Conservation (phyloP, 176 grass and related monocot genomes). For the Carex parvula region DNA sequence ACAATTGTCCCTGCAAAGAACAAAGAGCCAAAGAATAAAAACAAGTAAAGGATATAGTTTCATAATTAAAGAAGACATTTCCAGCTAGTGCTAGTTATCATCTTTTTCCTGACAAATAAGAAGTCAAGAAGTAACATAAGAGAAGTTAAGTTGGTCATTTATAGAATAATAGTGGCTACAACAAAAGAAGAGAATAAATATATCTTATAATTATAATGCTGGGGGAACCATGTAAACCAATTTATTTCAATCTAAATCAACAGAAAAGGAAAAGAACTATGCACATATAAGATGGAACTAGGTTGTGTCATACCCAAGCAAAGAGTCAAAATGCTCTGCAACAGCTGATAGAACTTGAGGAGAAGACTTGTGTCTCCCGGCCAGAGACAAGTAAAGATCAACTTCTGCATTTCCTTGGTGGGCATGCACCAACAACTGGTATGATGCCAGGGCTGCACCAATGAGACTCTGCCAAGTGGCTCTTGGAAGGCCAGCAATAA, state of each 20-base stretch:
- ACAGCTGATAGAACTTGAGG: constrained; percentile 66
- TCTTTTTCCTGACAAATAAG: background rate
- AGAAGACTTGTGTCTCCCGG: constrained; percentile 66
- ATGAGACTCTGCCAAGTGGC: constrained; percentile 75
- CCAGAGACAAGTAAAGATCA: constrained; percentile 55
- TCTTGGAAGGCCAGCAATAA: constrained; percentile 47
- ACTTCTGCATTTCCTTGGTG: constrained; percentile 40
- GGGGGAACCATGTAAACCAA: background rate
- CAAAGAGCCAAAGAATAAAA: constrained; percentile 10
- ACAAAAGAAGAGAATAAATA: background rate
- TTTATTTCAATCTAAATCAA: background rate
- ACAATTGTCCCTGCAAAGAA: constrained; percentile 12
- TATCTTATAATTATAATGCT: background rate
- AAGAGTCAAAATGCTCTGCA: constrained; percentile 65
- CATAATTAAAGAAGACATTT: background rate
- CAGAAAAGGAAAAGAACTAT: background rate
- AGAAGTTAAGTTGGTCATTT: background rate
- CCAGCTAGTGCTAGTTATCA: background rate
- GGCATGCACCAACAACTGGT: constrained; percentile 41
- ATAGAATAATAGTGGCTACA: background rate
- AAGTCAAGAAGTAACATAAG: too few species aligned
- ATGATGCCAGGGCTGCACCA: constrained; percentile 67
- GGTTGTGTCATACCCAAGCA: constrained; percentile 41
- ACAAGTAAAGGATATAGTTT: background rate
- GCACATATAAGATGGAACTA: background rate